Base-by-base conservation (phyloP, 495 filamentous ascomycete species). In the Clohesyomyces aquaticus region DNA sequence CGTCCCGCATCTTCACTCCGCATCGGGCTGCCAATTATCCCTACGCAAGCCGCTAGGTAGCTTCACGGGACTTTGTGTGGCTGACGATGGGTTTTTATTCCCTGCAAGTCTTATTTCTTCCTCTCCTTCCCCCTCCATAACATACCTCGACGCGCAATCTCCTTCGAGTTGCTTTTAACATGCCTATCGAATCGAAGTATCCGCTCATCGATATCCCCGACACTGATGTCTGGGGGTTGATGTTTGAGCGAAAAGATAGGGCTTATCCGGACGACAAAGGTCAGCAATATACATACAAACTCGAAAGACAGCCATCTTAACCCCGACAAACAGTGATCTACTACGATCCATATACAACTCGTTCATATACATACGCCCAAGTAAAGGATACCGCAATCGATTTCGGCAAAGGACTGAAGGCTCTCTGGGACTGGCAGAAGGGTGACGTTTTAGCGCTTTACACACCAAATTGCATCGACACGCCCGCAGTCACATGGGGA, bases 321-420 rank as follows among this genome's bases (percentile, higher is more conserved):
- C 41, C 12, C 6, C 27, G n/a, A 27, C 42, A 38, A 48, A 56
- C 55, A 94, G 91, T 89, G 56, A 88, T 96, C 71, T 91, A 90
- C 75, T 78, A 85, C 57, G 91, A 95, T 77, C 83, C 86, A 58
- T 83, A 88, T 49, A 91, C 88, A 0, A 77, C 81, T 41, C 86
- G 89, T 23, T 80, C 81, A 14, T 89, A 96, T 74, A 96, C 87
- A 57, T 94, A 84, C 77, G 77, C 80, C n/a, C 79, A 88, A 46
- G 73, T 90, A 27, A 86, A 83, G 60, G 77, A 77, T 35, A 81
- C 84, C 16, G 87, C 90, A 2, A 73, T 86, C 49, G 83, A 86
- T 22, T 95, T 98, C 69, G 94, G 91, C 25, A 84, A 85, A 52
- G 94, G 91, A 0, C 78, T 98, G 11, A 87, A 85, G 70, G 79